phyloP scores from a whole-genome alignment of 192 early-diverging fungal genomes.

The Phycomyces blakesleeanus region DNA sequence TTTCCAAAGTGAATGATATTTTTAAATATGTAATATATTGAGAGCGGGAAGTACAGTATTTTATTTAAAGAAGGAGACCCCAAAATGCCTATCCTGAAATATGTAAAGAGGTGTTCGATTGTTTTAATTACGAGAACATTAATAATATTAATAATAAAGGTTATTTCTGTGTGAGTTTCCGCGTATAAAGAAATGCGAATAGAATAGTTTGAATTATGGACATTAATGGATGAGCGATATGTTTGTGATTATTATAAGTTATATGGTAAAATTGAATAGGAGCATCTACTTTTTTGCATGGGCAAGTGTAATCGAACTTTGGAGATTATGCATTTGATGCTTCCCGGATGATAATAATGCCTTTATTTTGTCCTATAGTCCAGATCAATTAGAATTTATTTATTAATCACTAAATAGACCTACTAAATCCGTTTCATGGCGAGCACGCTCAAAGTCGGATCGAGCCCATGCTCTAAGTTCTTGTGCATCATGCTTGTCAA shows the following conservation, averaged over 20 bases:
- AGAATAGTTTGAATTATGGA: too few species aligned
- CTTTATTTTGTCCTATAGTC: conserved; percentile 34
- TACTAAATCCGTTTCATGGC: conserved; percentile 40
- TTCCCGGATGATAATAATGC: conserved; percentile 27
- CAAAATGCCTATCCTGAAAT: too few species aligned
- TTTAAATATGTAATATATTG: too few species aligned
- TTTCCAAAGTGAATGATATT: too few species aligned
- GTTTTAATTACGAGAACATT: too few species aligned
- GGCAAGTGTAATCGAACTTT: conserved; percentile 28
- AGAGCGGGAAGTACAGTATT: too few species aligned
- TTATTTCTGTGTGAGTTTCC: background rate
- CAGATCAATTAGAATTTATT: background rate
- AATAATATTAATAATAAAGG: background rate
- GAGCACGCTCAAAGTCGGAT: conserved; percentile 46
- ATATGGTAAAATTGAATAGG: too few species aligned
- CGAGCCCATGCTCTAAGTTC: conserved; percentile 41
- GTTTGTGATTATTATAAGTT: background rate
- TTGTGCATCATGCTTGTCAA: conserved; percentile 35
- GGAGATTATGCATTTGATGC: conserved; percentile 35
- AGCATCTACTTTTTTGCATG: conserved; percentile 10
- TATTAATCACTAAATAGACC: background rate
- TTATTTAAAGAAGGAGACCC: too few species aligned
- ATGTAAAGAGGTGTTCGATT: too few species aligned
- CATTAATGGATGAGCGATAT: conserved; percentile 4
- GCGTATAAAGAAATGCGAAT: background rate